These are phyloP conservation scores for Dendrocalamus sinicus DNA, from an alignment of 176 grass and related monocot genomes.

Conservation along the genomic window DNA sequence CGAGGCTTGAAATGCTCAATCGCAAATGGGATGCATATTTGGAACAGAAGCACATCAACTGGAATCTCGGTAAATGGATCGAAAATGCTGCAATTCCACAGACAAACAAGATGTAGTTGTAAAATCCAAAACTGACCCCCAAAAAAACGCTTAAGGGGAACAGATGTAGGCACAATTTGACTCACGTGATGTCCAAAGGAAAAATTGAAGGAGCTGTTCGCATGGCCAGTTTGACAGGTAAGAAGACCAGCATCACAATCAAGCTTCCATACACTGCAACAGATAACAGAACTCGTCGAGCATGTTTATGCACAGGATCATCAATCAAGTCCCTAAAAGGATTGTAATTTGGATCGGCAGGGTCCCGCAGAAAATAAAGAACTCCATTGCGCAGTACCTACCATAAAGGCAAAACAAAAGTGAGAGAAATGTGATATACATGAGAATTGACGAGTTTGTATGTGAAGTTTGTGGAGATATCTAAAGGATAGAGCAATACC, in stretches of 20 bases:
- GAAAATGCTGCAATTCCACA: slow-evolving; percentile 74
- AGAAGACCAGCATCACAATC: slow-evolving; percentile 98
- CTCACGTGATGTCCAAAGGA: slow-evolving; percentile 88
- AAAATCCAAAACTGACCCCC: not conserved
- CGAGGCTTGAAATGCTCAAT: slow-evolving; percentile 98
- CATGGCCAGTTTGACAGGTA: slow-evolving; percentile 97
- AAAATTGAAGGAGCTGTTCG: slow-evolving; percentile 78
- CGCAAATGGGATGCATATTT: slow-evolving; percentile 98
- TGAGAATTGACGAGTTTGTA: not conserved
- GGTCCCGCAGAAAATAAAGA: slow-evolving; percentile 95
- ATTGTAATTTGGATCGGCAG: slow-evolving; percentile 99
- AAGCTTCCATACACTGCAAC: slow-evolving; percentile 98
- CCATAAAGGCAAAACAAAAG: slow-evolving; percentile 26
- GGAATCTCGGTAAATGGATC: slow-evolving; percentile 97
- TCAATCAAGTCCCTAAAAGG: slow-evolving; percentile 97
- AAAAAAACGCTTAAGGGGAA: not conserved
- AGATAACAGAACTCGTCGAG: slow-evolving; percentile 85
- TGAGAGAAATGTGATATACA: slow-evolving; percentile 14
- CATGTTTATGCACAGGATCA: slow-evolving; percentile 96
- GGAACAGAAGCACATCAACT: slow-evolving; percentile 84
- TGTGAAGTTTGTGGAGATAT: slow-evolving; percentile 13
- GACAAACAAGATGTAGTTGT: slow-evolving; percentile 4
- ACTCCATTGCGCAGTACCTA: slow-evolving; percentile 93
- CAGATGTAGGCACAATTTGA: slow-evolving; percentile 21
- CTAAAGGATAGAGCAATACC: slow-evolving; percentile 56